Base-by-base conservation (phyloP, 2,329 filamentous ascomycete genomes). In the Pseudogymnoascus sp. region DNA sequence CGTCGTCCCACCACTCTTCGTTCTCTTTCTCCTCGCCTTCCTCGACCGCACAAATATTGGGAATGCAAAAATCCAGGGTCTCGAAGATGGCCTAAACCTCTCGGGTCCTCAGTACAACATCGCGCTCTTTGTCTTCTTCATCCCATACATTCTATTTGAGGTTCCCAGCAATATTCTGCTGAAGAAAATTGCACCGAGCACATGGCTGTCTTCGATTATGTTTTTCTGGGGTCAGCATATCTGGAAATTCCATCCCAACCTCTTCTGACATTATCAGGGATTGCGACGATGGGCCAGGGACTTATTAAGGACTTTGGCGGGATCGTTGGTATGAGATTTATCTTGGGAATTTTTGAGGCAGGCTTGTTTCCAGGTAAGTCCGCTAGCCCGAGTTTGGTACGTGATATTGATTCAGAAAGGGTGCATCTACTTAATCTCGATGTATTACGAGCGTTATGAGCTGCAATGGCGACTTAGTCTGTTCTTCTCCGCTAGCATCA, bases 21-120 rank as follows among this genome's bases (percentile, higher is more conserved):
- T 90, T 58, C 79, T 92, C 35, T 92, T 92, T 69, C 79, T 92
- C 1, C 80, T 90, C 60, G 87, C 86, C 64, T 92, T 91, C 72
- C 80, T 92, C 45, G 85, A 88, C 70, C 80, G 87, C 12, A 92
- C 90, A 27, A 93, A 94, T 69, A 92, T 94, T 63, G 89, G 89
- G 48, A 94, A 80, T 74, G 90, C 84, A 37, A 86, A 84, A 66
- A 82, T 87, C 63, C 82, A 81, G 25, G 79, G 80, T 1, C 68
- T 91, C 58, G 83, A 88, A 71, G 73, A 79, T 61, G 87, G 89
- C 65, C 77, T 90, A 3, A 76, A 79, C 12, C 74, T 91, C 64
- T 72, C 72, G 33, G 80, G 81, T 1, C 21, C 61, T 5, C 58
- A 70, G 18, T 70, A 67, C n/a, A 79, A 82, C 64, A 65, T 70